Base-by-base conservation (phyloP, 1,284 basidiomycete species). In the Earliella scabrosa region DNA sequence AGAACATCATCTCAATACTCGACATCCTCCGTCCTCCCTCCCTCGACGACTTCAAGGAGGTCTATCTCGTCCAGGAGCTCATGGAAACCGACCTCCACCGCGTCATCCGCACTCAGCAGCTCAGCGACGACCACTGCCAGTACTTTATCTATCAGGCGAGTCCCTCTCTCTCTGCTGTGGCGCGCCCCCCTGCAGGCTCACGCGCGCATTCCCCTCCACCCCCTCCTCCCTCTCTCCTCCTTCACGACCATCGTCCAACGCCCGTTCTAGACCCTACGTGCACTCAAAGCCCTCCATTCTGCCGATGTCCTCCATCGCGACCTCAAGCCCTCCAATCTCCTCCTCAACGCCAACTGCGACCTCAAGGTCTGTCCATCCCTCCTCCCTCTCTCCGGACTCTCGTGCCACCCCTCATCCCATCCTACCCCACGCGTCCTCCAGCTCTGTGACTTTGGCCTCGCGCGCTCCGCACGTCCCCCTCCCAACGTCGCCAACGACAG, bases 71-170 rank as follows among this genome's bases (percentile, higher is more conserved):
- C 7, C 87, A 93, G 73, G 93, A 95, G 71, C 80, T 95, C 51
- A 95, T 95, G 93, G 93, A 95, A 71, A 93, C 91, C 0, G 92
- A 95, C 71, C 77, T 95, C 66, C 92, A 95, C 70, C 86, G 93
- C 52, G 93, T 95, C 36, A 93, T 95, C 61, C 82, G 90, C 43
- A 93, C 91, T 0, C 93, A 95, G 74, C 83, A 89, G 58, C 78
- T 95, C 41, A 88, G 85, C 54, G 92, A 95, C 68, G 93, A 96
- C 71, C 96, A 97, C 72, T 94, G 87, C 68, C 94, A 97, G 73
- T 97, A 97, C 73, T 97, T 97, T 72, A 89, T 96, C 63, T 97
- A 97, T 72, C 95, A 97, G 81, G 90, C 89, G 83, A 84, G 73
- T 64, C 50, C 21, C 24, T 16, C 45, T 18, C 39, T 13, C 41